Conservation (phyloP, 768 basidiomycete genomes). For the Panaeolus papilionaceus region DNA sequence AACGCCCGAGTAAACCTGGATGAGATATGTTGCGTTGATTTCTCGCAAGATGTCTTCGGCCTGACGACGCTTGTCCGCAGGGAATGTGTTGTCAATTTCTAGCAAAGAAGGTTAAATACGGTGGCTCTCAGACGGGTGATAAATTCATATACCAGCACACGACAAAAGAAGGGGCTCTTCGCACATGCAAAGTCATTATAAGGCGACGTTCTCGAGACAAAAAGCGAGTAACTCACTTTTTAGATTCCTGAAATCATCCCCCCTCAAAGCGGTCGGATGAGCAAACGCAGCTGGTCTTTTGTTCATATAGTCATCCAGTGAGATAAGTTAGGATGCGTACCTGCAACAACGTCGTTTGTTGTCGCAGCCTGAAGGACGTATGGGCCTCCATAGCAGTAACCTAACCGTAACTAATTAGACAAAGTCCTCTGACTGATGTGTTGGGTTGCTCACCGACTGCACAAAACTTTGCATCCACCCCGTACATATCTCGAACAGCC, state of each 20-base stretch:
- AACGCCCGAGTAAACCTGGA: conserved; percentile 62
- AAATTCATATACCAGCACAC: conserved; percentile 50
- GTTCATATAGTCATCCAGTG: no score
- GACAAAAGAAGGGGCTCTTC: conserved; percentile 60
- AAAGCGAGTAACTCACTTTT: conserved; percentile 43
- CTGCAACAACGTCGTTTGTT: conserved; percentile 53
- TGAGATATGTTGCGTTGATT: conserved; percentile 56
- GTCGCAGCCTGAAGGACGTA: conserved; percentile 53
- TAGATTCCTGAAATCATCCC: conserved; percentile 51
- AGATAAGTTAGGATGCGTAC: conserved; percentile 33
- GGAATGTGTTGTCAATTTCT: conserved; percentile 65
- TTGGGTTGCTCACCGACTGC: conserved; percentile 46
- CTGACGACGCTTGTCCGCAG: conserved; percentile 53
- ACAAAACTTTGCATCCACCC: conserved; percentile 49
- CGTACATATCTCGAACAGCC: conserved; percentile 54
- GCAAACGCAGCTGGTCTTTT: conserved; percentile 53
- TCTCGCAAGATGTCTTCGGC: conserved; percentile 63
- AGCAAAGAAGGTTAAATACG: not conserved
- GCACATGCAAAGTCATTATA: no score
- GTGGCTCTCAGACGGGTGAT: no score
- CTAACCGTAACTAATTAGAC: conserved; percentile 31
- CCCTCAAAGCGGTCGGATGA: conserved; percentile 57
- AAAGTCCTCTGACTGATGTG: no score
- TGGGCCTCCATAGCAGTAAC: conserved; percentile 66
- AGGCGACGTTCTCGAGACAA: no score